These are phyloP conservation scores for Monilinia vaccinii-corymbosi DNA, from an alignment of 2,329 filamentous ascomycete species.

Conservation along the genomic window DNA sequence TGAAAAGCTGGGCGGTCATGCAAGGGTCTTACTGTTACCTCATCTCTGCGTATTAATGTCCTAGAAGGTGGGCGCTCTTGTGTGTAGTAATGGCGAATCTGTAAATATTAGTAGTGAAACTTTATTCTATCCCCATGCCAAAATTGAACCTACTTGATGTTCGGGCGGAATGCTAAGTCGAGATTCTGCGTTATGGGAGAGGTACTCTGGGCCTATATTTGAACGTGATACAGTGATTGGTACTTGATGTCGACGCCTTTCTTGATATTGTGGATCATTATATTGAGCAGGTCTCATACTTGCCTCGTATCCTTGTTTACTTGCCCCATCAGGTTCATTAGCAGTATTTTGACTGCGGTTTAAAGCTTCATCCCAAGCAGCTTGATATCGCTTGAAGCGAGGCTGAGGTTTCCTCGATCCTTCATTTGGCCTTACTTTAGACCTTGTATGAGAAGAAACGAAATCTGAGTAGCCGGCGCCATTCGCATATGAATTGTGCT, in stretches of 20 bases:
- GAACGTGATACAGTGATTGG: not conserved
- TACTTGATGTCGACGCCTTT: not conserved
- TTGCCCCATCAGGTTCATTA: not conserved
- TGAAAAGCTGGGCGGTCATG: conserved; percentile 19
- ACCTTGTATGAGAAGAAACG: not conserved
- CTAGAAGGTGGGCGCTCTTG: conserved; percentile 14
- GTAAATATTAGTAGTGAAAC: conserved; percentile 3
- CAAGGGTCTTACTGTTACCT: conserved; percentile 23
- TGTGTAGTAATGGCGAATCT: conserved; percentile 12
- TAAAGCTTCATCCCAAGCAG: conserved; percentile 29
- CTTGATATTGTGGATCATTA: not conserved
- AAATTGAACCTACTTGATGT: conserved; percentile 4
- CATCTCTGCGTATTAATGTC: conserved; percentile 15
- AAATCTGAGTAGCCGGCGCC: not conserved
- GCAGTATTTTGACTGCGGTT: conserved; percentile 18
- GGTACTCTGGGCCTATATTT: not conserved
- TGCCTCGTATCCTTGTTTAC: conserved; percentile 5
- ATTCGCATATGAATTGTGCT: not conserved
- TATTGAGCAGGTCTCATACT: conserved; percentile 3
- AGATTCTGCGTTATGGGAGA: not conserved
- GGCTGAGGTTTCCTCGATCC: conserved; percentile 18
- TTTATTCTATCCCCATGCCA: not conserved
- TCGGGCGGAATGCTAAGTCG: not conserved
- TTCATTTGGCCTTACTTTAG: not conserved
- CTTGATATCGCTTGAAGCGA: conserved; percentile 29